Evolutionary conservation across 2,329 filamentous ascomycete species (phyloP).

Genomic region (Pezicula neosporulosa): DNA sequence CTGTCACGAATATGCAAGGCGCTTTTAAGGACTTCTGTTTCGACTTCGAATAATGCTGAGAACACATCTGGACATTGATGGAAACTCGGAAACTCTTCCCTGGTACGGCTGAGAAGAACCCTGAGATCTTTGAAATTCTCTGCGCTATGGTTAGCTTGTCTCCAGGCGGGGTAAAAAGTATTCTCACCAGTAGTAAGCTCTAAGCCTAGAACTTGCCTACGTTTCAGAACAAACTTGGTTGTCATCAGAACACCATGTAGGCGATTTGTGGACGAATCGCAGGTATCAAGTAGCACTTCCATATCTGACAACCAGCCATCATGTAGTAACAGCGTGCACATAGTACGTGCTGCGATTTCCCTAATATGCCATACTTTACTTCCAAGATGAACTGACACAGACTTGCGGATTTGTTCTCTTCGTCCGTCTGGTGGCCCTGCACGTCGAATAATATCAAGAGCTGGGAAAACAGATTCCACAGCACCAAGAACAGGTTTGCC

Average conservation of each 20-base stretch:
- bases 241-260: conserved; percentile 57
- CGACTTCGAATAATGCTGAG: no score
- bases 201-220: conserved; percentile 39
- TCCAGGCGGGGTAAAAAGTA: background rate
- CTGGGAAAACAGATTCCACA: conserved; percentile 75
- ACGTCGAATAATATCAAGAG: conserved; percentile 75
- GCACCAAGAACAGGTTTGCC: conserved; percentile 32
- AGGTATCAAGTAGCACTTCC: conserved; percentile 24
- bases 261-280: conserved; percentile 41
- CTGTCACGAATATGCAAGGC: no score
- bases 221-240: conserved; percentile 53
- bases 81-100: no score
- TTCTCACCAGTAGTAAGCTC: conserved; percentile 40
- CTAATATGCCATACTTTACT: conserved; percentile 77
- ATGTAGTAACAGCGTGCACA: conserved; percentile 59
- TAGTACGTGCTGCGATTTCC: conserved; percentile 73
- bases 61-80: background rate
- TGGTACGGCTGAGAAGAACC: no score
- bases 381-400: conserved; percentile 59
- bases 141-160: conserved; percentile 18
- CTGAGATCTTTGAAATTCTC: conserved; percentile 16
- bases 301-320: conserved; percentile 43
- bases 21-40: no score
- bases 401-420: conserved; percentile 49
- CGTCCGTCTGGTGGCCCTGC: conserved; percentile 61